phyloP scores from a whole-genome alignment of 306 rosid genomes.

The Glycine latifolia region DNA sequence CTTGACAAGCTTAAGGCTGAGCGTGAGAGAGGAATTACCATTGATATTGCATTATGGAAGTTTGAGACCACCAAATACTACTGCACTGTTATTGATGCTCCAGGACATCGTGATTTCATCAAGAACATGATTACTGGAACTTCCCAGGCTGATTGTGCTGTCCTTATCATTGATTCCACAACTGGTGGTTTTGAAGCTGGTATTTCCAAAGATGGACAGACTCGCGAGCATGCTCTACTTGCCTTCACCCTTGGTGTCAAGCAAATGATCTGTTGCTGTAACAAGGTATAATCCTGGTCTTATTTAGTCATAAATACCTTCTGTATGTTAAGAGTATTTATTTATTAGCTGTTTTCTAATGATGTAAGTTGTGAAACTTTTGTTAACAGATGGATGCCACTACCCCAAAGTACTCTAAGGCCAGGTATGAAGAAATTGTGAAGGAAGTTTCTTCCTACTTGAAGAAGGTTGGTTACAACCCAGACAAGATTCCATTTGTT shows the following conservation, averaged over 20 bases:
- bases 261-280: conserved; percentile 50
- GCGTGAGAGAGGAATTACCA: conserved; percentile 49
- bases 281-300: conserved; percentile 26
- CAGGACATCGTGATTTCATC: conserved; percentile 50
- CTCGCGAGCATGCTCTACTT: conserved; percentile 45
- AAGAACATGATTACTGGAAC: conserved; percentile 52
- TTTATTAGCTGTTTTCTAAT: neutral
- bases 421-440: conserved; percentile 49
- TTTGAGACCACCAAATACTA: conserved; percentile 51
- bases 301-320: neutral
- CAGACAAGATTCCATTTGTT: conserved; percentile 47
- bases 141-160: conserved; percentile 47
- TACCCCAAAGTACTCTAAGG: conserved; percentile 50
- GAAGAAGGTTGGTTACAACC: conserved; percentile 52
- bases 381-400: conserved; percentile 45
- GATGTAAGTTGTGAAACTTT: neutral
- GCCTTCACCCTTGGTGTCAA: conserved; percentile 47
- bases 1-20: conserved; percentile 52
- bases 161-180: conserved; percentile 46
- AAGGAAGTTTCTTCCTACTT: conserved; percentile 51
- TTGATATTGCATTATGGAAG: conserved; percentile 50
- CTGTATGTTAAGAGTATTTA: neutral
- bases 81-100: conserved; percentile 51
- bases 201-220: conserved; percentile 48
- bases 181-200: conserved; percentile 52